These are phyloP conservation scores for Trichoderma pleuroti DNA, from an alignment of 2,329 filamentous ascomycete species.

Conservation along the genomic window DNA sequence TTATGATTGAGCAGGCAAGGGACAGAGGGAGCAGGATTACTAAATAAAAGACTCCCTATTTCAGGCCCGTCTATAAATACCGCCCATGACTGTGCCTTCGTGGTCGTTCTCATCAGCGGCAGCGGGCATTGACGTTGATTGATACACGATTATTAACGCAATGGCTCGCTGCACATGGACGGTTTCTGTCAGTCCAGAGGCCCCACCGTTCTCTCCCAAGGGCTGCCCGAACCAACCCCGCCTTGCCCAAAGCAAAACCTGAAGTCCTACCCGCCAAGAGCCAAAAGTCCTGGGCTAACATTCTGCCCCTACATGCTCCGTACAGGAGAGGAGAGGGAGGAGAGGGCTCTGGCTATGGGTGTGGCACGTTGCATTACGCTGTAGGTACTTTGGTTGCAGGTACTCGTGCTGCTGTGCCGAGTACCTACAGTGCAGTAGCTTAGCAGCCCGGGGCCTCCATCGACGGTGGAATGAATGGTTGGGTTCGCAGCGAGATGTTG, in stretches of 20 bases:
- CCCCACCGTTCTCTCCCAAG: constrained; percentile 2
- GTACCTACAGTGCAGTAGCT: not conserved
- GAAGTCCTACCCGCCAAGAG: constrained; percentile 17
- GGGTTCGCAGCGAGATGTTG: not conserved
- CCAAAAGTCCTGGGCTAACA: constrained; percentile 17
- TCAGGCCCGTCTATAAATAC: not conserved
- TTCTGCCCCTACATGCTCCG: too few species aligned
- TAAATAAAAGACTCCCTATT: not conserved
- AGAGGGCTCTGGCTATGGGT: not conserved
- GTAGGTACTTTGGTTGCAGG: not conserved
- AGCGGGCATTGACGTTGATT: not conserved
- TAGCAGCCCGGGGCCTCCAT: not conserved
- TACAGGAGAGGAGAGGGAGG: not conserved
- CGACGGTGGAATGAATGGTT: not conserved
- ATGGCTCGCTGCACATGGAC: not conserved
- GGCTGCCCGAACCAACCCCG: not conserved
- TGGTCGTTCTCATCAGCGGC: not conserved
- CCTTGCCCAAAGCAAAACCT: constrained; percentile 13
- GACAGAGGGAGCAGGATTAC: not conserved
- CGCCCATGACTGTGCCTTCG: not conserved
- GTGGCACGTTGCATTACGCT: not conserved
- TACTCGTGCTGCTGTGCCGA: not conserved
- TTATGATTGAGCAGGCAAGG: not conserved
- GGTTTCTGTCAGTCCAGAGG: not conserved
- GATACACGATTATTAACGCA: not conserved